Conservation (phyloP, 106 monocot genomes). For the Phalaenopsis aphrodite region DNA sequence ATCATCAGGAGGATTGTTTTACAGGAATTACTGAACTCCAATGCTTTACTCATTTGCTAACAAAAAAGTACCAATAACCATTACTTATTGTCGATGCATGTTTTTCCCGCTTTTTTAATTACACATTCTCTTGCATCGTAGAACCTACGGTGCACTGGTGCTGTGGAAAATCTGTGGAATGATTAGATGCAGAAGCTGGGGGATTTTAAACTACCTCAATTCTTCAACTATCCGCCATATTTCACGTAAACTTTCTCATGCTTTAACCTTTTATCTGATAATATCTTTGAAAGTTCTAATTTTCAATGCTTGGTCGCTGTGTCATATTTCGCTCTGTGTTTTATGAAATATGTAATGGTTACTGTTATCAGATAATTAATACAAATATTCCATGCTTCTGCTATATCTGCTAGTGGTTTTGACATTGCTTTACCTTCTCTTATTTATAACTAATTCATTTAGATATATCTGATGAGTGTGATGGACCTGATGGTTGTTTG, state of each 20-base stretch:
- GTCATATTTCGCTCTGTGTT: background rate
- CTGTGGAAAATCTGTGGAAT: background rate
- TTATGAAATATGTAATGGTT: background rate
- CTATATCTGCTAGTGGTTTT: background rate
- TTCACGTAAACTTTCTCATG: constrained; percentile 52
- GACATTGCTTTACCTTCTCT: no score
- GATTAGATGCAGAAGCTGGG: constrained; percentile 67
- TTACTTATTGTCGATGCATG: background rate
- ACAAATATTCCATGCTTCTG: background rate
- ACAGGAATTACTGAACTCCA: no score
- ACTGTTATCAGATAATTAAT: background rate
- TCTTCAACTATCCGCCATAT: constrained; percentile 77
- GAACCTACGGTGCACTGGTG: constrained; percentile 5
- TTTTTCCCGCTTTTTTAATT: background rate
- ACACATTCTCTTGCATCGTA: background rate
- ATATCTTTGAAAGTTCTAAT: background rate
- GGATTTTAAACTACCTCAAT: constrained; percentile 59
- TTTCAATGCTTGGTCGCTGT: background rate
- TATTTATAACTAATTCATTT: background rate
- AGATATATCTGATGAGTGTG: background rate
- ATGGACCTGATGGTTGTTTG: background rate
- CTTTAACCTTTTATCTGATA: background rate
- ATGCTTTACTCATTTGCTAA: no score
- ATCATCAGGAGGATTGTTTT: no score
- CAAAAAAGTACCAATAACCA: no score